phyloP scores from a whole-genome alignment of 257 asterid genomes.

The Solanum tarijense region DNA sequence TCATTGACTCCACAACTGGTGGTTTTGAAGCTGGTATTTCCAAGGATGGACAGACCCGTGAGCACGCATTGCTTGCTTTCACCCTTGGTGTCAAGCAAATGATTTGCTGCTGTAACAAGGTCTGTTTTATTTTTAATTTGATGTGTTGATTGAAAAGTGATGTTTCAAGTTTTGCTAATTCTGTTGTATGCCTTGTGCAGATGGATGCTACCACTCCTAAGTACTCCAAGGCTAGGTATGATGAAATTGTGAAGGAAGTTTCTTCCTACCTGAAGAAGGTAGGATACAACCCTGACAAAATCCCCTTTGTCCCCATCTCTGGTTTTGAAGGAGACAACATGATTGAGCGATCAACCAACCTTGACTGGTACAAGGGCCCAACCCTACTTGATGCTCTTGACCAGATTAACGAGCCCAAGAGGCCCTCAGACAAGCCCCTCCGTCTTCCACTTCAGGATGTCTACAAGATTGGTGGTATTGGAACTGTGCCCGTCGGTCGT shows the following conservation, averaged over 20 bases:
- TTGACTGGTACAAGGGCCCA: conserved; percentile 63
- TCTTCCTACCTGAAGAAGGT: conserved; percentile 60
- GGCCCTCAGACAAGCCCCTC: conserved; percentile 43
- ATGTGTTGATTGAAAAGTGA: background rate
- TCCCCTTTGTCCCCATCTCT: conserved; percentile 53
- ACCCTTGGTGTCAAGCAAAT: conserved; percentile 83
- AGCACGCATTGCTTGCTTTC: conserved; percentile 77
- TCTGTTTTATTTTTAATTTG: background rate
- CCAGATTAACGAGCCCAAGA: conserved; percentile 26
- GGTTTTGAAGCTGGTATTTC: conserved; percentile 87
- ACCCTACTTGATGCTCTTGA: conserved; percentile 52
- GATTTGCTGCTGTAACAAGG: conserved; percentile 88
- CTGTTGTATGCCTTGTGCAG: conserved; percentile 8
- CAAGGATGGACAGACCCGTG: conserved; percentile 86
- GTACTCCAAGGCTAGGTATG: conserved; percentile 50
- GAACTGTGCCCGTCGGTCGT: conserved; percentile 48
- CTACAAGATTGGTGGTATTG: conserved; percentile 42
- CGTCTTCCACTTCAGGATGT: conserved; percentile 50
- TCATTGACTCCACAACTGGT: conserved; percentile 81
- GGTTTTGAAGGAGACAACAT: conserved; percentile 59
- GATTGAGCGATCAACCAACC: conserved; percentile 56
- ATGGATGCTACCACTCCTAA: conserved; percentile 67
- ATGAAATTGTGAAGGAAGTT: conserved; percentile 54
- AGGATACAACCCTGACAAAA: conserved; percentile 63
- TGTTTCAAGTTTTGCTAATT: background rate